These are phyloP conservation scores for Leucosporidium yakuticum DNA, from an alignment of 768 basidiomycete species.

Conservation along the genomic window DNA sequence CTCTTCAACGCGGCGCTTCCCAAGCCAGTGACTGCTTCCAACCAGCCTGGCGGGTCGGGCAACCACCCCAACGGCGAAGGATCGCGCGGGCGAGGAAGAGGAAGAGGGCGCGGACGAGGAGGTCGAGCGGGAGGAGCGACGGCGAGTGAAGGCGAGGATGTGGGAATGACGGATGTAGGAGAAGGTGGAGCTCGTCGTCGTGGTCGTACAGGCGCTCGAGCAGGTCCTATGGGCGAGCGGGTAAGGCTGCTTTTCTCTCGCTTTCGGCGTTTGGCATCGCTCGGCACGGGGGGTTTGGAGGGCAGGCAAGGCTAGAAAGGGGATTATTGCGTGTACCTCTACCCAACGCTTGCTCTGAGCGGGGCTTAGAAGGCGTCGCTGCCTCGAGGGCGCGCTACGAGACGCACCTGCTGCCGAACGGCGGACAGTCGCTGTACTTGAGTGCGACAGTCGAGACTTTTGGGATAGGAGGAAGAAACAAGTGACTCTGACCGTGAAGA, in stretches of 20 bases:
- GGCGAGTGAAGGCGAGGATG: slow-evolving; percentile 23
- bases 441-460: no score
- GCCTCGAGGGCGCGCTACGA: not conserved
- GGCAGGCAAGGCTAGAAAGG: no score
- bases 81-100: not conserved
- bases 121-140: not conserved
- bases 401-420: not conserved
- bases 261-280: not conserved
- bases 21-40: not conserved
- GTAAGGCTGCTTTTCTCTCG: slow-evolving; percentile 1
- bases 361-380: not conserved
- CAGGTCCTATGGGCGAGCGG: slow-evolving; percentile 30
- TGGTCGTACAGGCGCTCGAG: slow-evolving; percentile 9
- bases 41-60: not conserved
- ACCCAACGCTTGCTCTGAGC: no score
- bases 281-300: no score
- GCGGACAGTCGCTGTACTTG: no score
- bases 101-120: not conserved
- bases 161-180: slow-evolving; percentile 25
- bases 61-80: slow-evolving; percentile 9
- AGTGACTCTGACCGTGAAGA: not conserved
- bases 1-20: slow-evolving; percentile 22
- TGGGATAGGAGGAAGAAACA: not conserved
- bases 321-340: no score
- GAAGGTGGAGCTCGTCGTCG: slow-evolving; percentile 4